A percentile compares a stretch with the other conserved stretches of the same genome.
Evolutionary conservation across 2,329 filamentous ascomycete species (phyloP).

Genomic region (Fusarium sarcochroum): DNA sequence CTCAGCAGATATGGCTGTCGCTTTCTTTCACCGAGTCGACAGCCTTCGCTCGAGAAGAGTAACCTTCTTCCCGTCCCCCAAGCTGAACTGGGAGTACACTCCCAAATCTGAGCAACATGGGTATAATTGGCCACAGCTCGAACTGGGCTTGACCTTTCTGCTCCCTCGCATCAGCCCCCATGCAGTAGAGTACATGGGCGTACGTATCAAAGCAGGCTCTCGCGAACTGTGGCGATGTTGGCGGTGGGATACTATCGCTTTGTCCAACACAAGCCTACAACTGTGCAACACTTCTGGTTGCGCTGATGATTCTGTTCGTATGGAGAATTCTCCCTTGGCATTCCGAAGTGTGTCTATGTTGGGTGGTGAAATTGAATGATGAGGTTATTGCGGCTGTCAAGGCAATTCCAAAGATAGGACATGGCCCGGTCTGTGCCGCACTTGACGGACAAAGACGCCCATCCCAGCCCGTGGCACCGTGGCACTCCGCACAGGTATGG

Average conservation of each 20-base stretch:
- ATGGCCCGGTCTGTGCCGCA: background rate
- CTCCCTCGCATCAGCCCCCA: background rate
- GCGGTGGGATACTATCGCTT: background rate
- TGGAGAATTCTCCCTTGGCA: background rate
- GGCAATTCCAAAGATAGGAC: background rate
- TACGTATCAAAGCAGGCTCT: background rate
- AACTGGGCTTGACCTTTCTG: slow-evolving; percentile 13
- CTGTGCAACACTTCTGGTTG: background rate
- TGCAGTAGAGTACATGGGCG: background rate
- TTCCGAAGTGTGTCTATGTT: background rate
- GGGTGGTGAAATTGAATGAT: background rate
- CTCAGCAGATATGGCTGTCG: slow-evolving; percentile 23
- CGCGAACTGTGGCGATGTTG: slow-evolving; percentile 4
- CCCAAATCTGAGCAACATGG: slow-evolving; percentile 20
- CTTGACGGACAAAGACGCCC: slow-evolving; percentile 6
- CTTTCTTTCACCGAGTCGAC: slow-evolving; percentile 18
- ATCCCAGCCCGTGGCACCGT: background rate
- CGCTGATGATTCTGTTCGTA: slow-evolving; percentile 1
- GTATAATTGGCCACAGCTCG: slow-evolving; percentile 24
- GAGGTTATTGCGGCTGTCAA: background rate
- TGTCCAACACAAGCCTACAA: slow-evolving; percentile 14
- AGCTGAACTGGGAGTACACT: slow-evolving; percentile 15
- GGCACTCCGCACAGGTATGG: background rate
- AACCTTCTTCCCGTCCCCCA: slow-evolving; percentile 1
- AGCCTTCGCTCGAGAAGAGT: slow-evolving; percentile 1